Base-by-base conservation (phyloP, 208 protist species). In the Leptomonas seymouri region DNA sequence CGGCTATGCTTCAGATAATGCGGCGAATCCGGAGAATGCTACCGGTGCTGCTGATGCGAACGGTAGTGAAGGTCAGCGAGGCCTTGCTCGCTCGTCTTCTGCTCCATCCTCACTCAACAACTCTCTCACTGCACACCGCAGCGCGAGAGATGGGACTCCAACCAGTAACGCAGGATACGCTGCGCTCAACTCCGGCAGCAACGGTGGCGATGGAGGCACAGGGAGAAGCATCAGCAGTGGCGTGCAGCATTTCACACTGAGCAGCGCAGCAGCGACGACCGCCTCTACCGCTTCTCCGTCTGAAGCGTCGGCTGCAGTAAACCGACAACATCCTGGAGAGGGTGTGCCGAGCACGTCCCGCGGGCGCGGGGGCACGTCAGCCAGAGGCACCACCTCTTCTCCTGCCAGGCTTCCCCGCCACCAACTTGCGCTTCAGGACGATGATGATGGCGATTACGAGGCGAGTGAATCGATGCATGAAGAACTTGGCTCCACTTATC, bases 361-460 rank as follows among this genome's bases (percentile, higher is more conserved):
- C 20, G 44, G 12, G n/a, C 15, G n/a, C 36, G 21, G 31, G 9
- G n/a, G 27, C 31, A 20, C 27, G 3, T 8, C 16, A 39, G 42
- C 42, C 18, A 34, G 58, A 15, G 58, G 15, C 61, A 48, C 41
- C 49, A 45, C 23, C 45, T 11, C 30, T 25, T 16, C 48, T 1
- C 42, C 50, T 21, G n/a, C 31, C 28, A 30, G 18, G 18, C 45
- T 28, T 14, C n/a, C 36, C 20, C 28, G 23, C 5, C 61, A 34
- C 5, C 61, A 57, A 36, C 36, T 57, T 1, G 58, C n/a, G 11
- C 51, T 63, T 46, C 42, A 49, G 34, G 34, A 39, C 51, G 49
- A 25, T 28, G 46, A 44, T 20, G 25, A 39, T 4, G 41, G 23
- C 7, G 20, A 36, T 15, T 31, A 44, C 20, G 51, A 28, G 16